phyloP scores from a whole-genome alignment of 306 rosid genomes.

The Medicago arabica region DNA sequence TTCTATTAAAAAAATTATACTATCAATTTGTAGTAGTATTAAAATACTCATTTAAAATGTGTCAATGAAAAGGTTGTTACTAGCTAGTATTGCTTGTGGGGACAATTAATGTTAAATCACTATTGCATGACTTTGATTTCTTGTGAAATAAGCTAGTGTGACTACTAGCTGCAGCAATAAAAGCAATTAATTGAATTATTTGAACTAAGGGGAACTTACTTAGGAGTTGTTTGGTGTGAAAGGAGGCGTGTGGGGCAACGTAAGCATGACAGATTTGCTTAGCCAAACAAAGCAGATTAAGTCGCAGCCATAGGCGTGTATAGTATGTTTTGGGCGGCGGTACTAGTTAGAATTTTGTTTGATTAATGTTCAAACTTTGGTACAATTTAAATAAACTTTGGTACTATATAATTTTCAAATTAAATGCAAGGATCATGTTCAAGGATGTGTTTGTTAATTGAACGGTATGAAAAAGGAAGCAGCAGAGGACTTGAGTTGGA shows the following conservation, averaged over 20 bases:
- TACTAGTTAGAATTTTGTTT: constrained; percentile 27
- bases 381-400: constrained; percentile 12
- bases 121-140: constrained; percentile 40
- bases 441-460: neutral
- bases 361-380: constrained; percentile 42
- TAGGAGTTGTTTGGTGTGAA: constrained; percentile 53
- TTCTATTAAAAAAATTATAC: neutral
- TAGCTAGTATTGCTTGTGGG: constrained; percentile 1
- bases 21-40: neutral
- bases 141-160: constrained; percentile 46
- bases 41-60: constrained; percentile 10
- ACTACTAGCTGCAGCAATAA: constrained; percentile 33
- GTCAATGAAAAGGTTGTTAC: neutral
- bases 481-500: constrained; percentile 34
- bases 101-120: constrained; percentile 1
- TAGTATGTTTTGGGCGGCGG: constrained; percentile 7
- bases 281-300: constrained; percentile 39
- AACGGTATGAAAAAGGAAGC: constrained; percentile 48
- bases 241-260: constrained; percentile 32
- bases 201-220: constrained; percentile 18
- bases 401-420: neutral
- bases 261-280: constrained; percentile 59
- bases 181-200: constrained; percentile 21
- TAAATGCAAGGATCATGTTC: constrained; percentile 12
- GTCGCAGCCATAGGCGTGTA: neutral